Percentiles rank a stretch among this genome's conserved stretches.
Conservation (phyloP, 192 early-diverging fungal species). For the Coemansia sp. region DNA sequence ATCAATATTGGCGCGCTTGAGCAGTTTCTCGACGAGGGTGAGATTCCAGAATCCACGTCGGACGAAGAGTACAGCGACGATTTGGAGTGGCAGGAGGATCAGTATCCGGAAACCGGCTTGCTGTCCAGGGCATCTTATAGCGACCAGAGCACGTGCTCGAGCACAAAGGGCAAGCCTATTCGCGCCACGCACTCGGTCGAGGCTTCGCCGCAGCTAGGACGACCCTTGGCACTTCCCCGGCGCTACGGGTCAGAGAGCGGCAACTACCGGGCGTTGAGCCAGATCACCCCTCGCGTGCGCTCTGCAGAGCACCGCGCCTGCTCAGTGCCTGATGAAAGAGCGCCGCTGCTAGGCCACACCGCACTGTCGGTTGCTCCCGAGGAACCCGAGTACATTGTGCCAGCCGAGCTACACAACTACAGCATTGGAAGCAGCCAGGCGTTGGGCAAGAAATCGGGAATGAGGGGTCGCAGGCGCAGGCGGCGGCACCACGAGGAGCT, state of each 20-base stretch:
- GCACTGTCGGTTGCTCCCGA: slow-evolving; percentile 9
- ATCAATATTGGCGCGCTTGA: slow-evolving; percentile 48
- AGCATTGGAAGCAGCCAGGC: not conserved
- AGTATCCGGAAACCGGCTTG: slow-evolving; percentile 9
- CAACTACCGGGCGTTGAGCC: not conserved
- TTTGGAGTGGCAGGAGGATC: slow-evolving; percentile 28
- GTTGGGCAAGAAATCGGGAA: not conserved
- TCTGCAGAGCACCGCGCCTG: not conserved
- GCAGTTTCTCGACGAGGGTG: slow-evolving; percentile 45
- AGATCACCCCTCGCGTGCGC: slow-evolving; percentile 15
- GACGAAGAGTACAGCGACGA: slow-evolving; percentile 20
- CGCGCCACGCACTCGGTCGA: no score
- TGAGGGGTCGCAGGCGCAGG: slow-evolving; percentile 10
- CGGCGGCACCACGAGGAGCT: slow-evolving; percentile 44
- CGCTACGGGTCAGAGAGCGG: slow-evolving; percentile 1
- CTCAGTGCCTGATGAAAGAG: slow-evolving; percentile 21
- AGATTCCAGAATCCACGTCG: slow-evolving; percentile 41
- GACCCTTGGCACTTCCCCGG: not conserved
- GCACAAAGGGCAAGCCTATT: slow-evolving; percentile 6
- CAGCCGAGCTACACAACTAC: slow-evolving; percentile 23
- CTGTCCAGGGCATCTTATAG: slow-evolving; percentile 2
- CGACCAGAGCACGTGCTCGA: slow-evolving; percentile 25
- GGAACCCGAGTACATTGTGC: slow-evolving; percentile 20
- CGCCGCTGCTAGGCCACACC: slow-evolving; percentile 24
- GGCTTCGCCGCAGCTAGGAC: not conserved